Evolutionary conservation across 768 basidiomycete genomes (phyloP).

Genomic region (Multifurca ochricompacta): DNA sequence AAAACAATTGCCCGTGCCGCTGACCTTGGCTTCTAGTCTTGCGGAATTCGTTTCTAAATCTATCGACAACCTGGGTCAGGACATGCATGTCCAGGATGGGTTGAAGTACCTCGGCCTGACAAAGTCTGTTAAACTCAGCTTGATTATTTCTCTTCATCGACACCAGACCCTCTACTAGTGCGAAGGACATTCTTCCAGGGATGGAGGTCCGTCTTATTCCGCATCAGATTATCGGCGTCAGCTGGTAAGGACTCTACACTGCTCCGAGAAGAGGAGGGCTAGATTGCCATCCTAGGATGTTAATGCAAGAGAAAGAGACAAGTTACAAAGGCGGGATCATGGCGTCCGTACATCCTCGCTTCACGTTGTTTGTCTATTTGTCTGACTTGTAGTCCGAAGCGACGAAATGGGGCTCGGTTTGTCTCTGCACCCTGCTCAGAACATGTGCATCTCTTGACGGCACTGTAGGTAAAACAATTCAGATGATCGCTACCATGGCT

Average conservation of each 20-base stretch:
- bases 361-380: background rate
- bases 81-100: slow-evolving; percentile 43
- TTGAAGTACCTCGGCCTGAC: slow-evolving; percentile 45
- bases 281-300: slow-evolving; percentile 42
- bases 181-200: slow-evolving; percentile 54
- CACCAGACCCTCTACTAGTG: slow-evolving; percentile 27
- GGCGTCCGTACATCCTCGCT: slow-evolving; percentile 34
- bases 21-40: slow-evolving; percentile 32
- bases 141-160: background rate
- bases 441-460: background rate
- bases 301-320: slow-evolving; percentile 46
- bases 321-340: slow-evolving; percentile 54
- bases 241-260: slow-evolving; percentile 41
- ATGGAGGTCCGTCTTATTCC: slow-evolving; percentile 62
- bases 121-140: slow-evolving; percentile 32
- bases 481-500: slow-evolving; percentile 75
- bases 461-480: slow-evolving; percentile 55
- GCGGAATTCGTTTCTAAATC: slow-evolving; percentile 54
- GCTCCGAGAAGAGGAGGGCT: background rate
- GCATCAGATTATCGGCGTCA: slow-evolving; percentile 72
- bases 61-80: slow-evolving; percentile 50
- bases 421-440: slow-evolving; percentile 7
- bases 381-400: slow-evolving; percentile 26
- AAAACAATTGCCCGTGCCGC: background rate
- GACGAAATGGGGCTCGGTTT: slow-evolving; percentile 61